Evolutionary conservation across 805 yeast species (phyloP).

Genomic region (Tetrapisispora iriomotensis): DNA sequence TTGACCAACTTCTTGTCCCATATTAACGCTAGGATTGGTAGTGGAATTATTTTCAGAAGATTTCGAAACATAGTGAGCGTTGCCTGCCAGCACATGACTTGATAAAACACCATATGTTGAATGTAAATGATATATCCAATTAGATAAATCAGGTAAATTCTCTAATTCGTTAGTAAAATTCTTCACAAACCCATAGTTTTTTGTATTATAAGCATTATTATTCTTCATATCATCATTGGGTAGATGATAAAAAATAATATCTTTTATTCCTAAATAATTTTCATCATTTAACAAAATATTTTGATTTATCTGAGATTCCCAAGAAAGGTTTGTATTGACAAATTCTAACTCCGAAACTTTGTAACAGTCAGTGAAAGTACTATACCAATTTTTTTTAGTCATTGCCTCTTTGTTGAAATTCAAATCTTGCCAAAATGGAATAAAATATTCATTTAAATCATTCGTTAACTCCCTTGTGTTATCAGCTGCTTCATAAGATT

Average conservation of each 20-base stretch:
- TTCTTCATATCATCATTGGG: constrained; percentile 8
- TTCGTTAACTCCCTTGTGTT: constrained; percentile 13
- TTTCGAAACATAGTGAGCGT: constrained; percentile 13
- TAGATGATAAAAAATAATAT: constrained; percentile 24
- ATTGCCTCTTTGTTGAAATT: constrained; percentile 16
- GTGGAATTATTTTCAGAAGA: neutral
- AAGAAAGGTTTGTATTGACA: constrained; percentile 8
- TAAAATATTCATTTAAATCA: constrained; percentile 23
- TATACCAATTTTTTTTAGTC: constrained; percentile 16
- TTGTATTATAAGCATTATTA: constrained; percentile 4
- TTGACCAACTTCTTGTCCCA: no score
- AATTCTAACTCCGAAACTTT: constrained; percentile 19
- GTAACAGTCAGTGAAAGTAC: constrained; percentile 16
- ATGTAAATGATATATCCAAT: constrained; percentile 27
- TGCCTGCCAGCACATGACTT: constrained; percentile 14
- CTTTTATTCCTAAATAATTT: constrained; percentile 23
- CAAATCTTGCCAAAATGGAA: constrained; percentile 26
- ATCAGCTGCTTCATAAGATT: constrained; percentile 12
- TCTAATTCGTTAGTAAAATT: constrained; percentile 20
- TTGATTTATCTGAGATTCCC: constrained; percentile 24
- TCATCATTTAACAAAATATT: constrained; percentile 21
- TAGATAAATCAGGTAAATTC: constrained; percentile 20
- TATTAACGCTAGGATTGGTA: neutral
- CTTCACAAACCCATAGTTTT: constrained; percentile 21
- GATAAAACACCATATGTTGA: constrained; percentile 20